Base-by-base conservation (phyloP, 225 moss, liverwort and hornwort genomes). In the Polytrichum commune region DNA sequence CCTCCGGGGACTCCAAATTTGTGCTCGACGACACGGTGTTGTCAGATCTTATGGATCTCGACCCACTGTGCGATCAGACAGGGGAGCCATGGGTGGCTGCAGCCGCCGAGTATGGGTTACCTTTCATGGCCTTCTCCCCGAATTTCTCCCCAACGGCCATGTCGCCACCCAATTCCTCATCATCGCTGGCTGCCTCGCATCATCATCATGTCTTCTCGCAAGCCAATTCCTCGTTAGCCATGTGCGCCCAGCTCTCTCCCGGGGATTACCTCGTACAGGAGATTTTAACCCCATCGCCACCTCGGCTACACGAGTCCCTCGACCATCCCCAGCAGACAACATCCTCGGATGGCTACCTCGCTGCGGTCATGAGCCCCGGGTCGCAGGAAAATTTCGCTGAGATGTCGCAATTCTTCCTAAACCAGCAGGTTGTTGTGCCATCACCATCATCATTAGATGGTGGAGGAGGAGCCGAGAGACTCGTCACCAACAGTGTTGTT, bases 31-130 rank as follows among this genome's bases (percentile, higher is more conserved):
- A 88, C 57, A 72, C 77, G 8, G 10, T 88, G n/a, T 68, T 88
- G 61, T 84, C 87, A 66, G 87, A 88, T 73, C 77, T 88, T 28
- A 74, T 88, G 82, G 87, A 88, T 84, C 77, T 88, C 18, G 87
- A 88, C 77, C 87, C 84, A 18, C 22, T 84, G 70, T 84, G 84
- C 68, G 87, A 88, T 81, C 87, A 88, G 18, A 79, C 63, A 19
- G 84, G 79, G 22, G 87, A 84, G 68, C 87, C 84, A 0, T 84
- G 84, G 87, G 76, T 84, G 29, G 81, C 74, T 8, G 22, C 33
- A 3, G 75, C 77, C 8, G 75, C 29, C 58, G 1, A 60, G 27
- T 66, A 8, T 29, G 62, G 75, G 56, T 60, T 77, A 16, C 70
- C 84, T 9, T 84, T 79, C 29, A 58, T 72, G 29, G 26, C 78